Evolutionary conservation across 1,284 basidiomycete genomes (phyloP), one percentile per base, ranked within the genome.

Genomic region (Marasmius oreades): DNA sequence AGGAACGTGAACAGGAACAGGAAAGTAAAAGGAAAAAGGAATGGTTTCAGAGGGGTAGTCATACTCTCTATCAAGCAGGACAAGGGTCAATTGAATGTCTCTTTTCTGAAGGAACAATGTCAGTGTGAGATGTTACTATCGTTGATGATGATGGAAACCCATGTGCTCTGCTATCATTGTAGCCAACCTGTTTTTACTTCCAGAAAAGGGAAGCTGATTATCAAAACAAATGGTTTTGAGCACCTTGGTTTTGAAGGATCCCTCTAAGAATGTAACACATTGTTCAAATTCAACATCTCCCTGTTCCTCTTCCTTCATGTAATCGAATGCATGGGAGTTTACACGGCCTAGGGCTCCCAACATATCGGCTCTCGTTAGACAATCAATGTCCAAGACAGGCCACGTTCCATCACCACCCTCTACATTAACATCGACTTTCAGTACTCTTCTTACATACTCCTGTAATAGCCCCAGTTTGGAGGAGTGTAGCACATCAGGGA

Each of bases 401-500:
- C n/a, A 20, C 3, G 14, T 45, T 45, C 63, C 62, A 53, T 64
- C 62, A n/a, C n/a, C n/a, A n/a, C n/a, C n/a, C n/a, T n/a, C n/a
- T n/a, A n/a, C n/a, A n/a, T n/a, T n/a, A n/a, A 60, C 46, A 47
- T 66, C 62, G 43, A 74, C 66, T 3, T 67, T 61, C 59, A 69
- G 70, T 5, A 71, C 52, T 0, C 58, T 44, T 3, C 64, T 58
- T 44, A 60, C 60, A 50, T 74, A 72, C 44, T 63, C 59, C 20
- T 66, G 62, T 8, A 70, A 52, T 6, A 66, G 36, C 16, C 67
- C 66, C 0, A 73, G 65, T 39, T 66, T 69, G 0, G 68, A 57
- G 5, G 63, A 63, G 54, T 76, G 73, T 72, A 76, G 48, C 62
- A 73, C n/a, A n/a, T n/a, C n/a, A n/a, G n/a, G n/a, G n/a, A n/a